Evolutionary conservation across 1,284 basidiomycete genomes (phyloP).

Genomic region (Microbotryum silenes-acaulis): DNA sequence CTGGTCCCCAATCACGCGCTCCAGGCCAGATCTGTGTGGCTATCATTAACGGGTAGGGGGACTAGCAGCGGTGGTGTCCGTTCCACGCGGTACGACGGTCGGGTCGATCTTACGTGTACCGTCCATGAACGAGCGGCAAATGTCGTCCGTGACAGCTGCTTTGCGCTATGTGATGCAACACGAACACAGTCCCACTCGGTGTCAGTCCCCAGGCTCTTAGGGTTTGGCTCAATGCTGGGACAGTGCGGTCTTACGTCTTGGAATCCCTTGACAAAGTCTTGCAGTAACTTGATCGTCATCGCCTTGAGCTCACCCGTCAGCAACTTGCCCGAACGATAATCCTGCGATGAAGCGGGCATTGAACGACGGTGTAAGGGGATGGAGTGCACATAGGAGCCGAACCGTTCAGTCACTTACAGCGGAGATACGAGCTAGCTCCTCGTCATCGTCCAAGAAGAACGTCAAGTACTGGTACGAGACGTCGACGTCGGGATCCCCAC

Average conservation of each 20-base stretch:
- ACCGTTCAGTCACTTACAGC: constrained; percentile 49
- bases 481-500: constrained; percentile 92
- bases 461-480: constrained; percentile 90
- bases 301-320: constrained; percentile 90
- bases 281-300: constrained; percentile 74
- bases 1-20: no score
- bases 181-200: no score
- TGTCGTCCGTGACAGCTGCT: constrained; percentile 70
- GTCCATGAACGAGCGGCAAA: constrained; percentile 77
- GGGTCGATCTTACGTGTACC: constrained; percentile 66
- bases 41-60: no score
- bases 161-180: constrained; percentile 53
- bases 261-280: constrained; percentile 77
- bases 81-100: constrained; percentile 3
- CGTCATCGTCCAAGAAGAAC: constrained; percentile 97
- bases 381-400: neutral
- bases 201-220: no score
- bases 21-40: no score
- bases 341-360: constrained; percentile 46
- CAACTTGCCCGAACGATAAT: constrained; percentile 81
- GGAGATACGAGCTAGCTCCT: constrained; percentile 66
- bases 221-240: no score
- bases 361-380: neutral
- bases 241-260: constrained; percentile 56
- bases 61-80: no score